A percentile compares a stretch with the other conserved stretches of the same genome.
Conservation (phyloP, 768 basidiomycete species). For the Panellus pusillus region DNA sequence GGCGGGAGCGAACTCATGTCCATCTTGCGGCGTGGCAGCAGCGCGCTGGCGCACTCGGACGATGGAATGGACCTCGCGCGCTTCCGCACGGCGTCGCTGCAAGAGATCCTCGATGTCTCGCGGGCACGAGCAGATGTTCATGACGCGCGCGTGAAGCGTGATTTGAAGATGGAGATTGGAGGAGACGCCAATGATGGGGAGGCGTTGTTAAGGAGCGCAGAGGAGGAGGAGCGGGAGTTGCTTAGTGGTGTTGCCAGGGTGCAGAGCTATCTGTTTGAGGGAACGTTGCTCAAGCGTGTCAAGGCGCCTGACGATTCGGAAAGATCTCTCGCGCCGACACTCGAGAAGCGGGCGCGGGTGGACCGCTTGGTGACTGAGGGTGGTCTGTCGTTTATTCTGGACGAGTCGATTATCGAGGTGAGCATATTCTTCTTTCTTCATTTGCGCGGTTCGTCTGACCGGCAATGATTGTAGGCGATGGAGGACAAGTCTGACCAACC, state of each 20-base stretch:
- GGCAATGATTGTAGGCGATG: conserved; percentile 8
- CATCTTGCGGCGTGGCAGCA: conserved; percentile 58
- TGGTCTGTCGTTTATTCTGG: conserved; percentile 31
- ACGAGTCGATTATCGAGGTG: conserved; percentile 20
- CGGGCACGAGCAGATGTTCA: conserved; percentile 40
- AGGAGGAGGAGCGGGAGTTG: conserved; percentile 53
- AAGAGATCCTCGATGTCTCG: conserved; percentile 48
- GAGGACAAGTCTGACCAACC: not conserved
- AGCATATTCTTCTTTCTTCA: not conserved
- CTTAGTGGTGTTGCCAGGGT: conserved; percentile 60
- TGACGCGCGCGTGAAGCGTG: conserved; percentile 45
- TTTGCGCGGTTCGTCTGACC: conserved; percentile 14
- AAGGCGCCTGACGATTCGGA: conserved; percentile 45
- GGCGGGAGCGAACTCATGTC: conserved; percentile 49
- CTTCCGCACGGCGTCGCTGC: conserved; percentile 47
- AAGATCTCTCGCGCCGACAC: conserved; percentile 40
- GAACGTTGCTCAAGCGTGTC: conserved; percentile 37
- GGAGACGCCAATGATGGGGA: conserved; percentile 17
- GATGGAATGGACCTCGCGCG: conserved; percentile 38
- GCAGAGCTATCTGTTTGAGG: conserved; percentile 59
- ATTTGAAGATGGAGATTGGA: conserved; percentile 26
- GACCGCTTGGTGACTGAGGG: conserved; percentile 38
- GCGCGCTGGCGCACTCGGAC: conserved; percentile 45
- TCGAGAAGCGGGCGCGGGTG: conserved; percentile 44
- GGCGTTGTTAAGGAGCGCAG: conserved; percentile 40